Conservation (phyloP, 23 red algal genomes). For the Gracilaria vermiculophylla region DNA sequence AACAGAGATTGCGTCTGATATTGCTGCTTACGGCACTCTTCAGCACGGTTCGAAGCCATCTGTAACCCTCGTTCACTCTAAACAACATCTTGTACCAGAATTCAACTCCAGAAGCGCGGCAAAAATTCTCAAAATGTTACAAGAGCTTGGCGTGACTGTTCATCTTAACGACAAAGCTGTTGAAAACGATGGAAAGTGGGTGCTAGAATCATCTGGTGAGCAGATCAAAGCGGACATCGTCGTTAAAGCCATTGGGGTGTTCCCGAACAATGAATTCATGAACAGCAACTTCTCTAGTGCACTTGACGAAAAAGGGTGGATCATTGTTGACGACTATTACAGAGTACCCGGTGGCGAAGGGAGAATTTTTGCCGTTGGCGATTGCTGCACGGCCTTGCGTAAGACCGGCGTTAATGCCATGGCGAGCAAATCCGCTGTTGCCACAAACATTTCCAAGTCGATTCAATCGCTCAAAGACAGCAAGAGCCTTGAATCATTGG, state of each 20-base stretch:
- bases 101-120: constrained; percentile 9
- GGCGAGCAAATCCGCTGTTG: constrained; percentile 3
- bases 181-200: constrained; percentile 48
- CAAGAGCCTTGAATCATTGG: not conserved
- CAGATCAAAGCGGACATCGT: constrained; percentile 3
- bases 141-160: constrained; percentile 32
- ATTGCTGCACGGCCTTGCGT: constrained; percentile 32
- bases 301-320: constrained; percentile 35
- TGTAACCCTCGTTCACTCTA: constrained; percentile 50
- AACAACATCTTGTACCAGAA: constrained; percentile 41
- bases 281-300: not conserved
- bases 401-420: constrained; percentile 37
- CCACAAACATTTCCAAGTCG: constrained; percentile 18
- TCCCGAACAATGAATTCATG: constrained; percentile 26
- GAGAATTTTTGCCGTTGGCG: constrained; percentile 41
- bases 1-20: constrained; percentile 45
- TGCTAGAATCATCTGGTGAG: constrained; percentile 10
- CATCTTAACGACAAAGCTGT: not conserved
- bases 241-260: constrained; percentile 17
- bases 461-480: constrained; percentile 15
- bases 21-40: constrained; percentile 7
- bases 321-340: constrained; percentile 27
- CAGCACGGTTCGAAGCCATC: not conserved
- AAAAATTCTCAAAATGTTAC: constrained; percentile 20
- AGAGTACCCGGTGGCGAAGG: constrained; percentile 19